Percentiles rank a stretch among this genome's conserved stretches.
Conservation (phyloP, 768 basidiomycete genomes). For the Serendipita sp. region DNA sequence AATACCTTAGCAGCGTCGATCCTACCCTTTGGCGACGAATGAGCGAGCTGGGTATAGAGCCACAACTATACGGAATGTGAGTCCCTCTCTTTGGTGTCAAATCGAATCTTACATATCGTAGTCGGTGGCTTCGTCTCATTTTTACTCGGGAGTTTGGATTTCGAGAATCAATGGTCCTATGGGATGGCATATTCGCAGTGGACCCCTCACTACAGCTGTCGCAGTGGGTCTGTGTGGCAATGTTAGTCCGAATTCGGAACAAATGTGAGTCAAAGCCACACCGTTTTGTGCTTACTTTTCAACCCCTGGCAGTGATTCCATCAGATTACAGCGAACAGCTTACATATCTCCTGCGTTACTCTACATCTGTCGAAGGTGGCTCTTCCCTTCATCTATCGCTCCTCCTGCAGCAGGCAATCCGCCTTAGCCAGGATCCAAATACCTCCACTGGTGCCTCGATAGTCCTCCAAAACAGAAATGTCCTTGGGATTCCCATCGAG, state of each 20-base stretch:
- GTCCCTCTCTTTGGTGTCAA: constrained; percentile 16
- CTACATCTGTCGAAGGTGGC: constrained; percentile 28
- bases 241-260: constrained; percentile 89
- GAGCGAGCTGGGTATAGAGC: constrained; percentile 72
- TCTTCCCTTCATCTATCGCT: constrained; percentile 23
- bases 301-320: constrained; percentile 45
- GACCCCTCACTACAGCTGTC: constrained; percentile 63
- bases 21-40: constrained; percentile 60
- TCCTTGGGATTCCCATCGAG: constrained; percentile 57
- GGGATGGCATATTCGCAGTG: constrained; percentile 90
- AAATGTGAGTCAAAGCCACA: constrained; percentile 36
- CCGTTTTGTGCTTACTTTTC: not conserved
- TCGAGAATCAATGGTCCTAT: constrained; percentile 66
- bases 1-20: constrained; percentile 58
- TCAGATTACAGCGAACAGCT: constrained; percentile 78
- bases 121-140: constrained; percentile 84
- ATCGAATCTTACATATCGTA: constrained; percentile 19
- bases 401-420: constrained; percentile 69
- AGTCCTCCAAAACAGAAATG: constrained; percentile 64
- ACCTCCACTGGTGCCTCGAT: constrained; percentile 62
- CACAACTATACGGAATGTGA: constrained; percentile 92
- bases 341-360: constrained; percentile 74
- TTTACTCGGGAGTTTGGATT: constrained; percentile 87
- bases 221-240: constrained; percentile 80
- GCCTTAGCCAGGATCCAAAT: constrained; percentile 56